Conservation (phyloP, 371 early-diverging fungal genomes). For the Saksenaea vasiformis region DNA sequence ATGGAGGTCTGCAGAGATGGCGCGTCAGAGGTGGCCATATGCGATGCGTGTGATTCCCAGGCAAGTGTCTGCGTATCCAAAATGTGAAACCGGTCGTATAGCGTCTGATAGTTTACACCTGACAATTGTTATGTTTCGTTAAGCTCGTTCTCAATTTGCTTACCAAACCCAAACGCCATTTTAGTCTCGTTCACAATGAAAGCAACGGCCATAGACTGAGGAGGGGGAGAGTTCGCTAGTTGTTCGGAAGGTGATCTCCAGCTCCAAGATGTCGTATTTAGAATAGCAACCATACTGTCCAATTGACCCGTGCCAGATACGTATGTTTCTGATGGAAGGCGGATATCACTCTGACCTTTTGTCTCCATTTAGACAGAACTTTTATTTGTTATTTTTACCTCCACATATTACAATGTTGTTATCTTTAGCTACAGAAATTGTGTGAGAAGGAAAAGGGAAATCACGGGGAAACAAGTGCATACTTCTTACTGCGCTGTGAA, state of each 20-base stretch:
- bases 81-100: background rate
- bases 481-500: background rate
- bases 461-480: background rate
- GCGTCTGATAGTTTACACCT: background rate
- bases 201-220: background rate
- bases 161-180: background rate
- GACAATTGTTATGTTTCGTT: background rate
- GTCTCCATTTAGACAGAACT: background rate
- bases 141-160: background rate
- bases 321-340: background rate
- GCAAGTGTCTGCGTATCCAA: background rate
- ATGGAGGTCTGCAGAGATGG: background rate
- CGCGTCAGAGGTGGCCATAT: background rate
- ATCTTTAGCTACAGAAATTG: background rate
- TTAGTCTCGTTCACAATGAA: background rate
- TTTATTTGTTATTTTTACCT: background rate
- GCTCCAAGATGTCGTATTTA: background rate
- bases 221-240: background rate
- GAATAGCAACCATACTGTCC: slow-evolving; percentile 8
- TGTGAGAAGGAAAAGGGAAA: background rate
- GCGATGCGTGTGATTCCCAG: background rate
- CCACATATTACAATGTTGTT: background rate
- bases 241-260: background rate
- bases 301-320: slow-evolving; percentile 12
- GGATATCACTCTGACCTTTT: background rate